Evolutionary conservation across 2,329 filamentous ascomycete species (phyloP).

Genomic region (Neofusicoccum sp.): DNA sequence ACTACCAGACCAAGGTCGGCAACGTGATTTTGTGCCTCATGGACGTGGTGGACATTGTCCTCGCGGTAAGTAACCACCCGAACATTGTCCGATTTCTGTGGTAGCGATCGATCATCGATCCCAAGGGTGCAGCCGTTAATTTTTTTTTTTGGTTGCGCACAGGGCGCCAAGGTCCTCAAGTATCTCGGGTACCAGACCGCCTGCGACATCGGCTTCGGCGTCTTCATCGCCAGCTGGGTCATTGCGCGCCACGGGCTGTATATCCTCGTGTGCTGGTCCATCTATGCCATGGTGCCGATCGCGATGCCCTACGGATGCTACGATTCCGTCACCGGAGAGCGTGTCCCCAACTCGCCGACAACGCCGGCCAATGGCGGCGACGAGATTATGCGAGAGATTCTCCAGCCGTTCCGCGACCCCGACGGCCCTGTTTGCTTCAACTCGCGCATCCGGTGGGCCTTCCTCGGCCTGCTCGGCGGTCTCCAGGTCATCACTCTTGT

Average conservation of each 20-base stretch:
- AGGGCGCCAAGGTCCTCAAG: slow-evolving; percentile 84
- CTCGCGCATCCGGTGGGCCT: slow-evolving; percentile 70
- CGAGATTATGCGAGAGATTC: slow-evolving; percentile 58
- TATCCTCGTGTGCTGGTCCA: slow-evolving; percentile 77
- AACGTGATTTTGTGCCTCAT: slow-evolving; percentile 89
- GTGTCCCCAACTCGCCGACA: neutral
- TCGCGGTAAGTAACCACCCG: slow-evolving; percentile 67
- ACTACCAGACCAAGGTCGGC: slow-evolving; percentile 83
- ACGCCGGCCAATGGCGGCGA: slow-evolving; percentile 38
- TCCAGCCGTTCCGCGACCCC: slow-evolving; percentile 73
- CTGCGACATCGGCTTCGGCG: slow-evolving; percentile 81
- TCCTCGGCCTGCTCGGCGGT: slow-evolving; percentile 74
- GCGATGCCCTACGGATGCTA: slow-evolving; percentile 74
- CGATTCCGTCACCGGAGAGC: slow-evolving; percentile 43
- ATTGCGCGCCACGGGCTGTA: slow-evolving; percentile 81
- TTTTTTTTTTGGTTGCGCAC: neutral
- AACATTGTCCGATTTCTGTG: neutral
- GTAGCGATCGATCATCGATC: neutral
- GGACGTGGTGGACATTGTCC: slow-evolving; percentile 87
- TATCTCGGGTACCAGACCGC: slow-evolving; percentile 75
- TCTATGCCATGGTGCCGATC: slow-evolving; percentile 66
- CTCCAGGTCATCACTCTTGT: slow-evolving; percentile 79
- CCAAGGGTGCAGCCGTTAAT: slow-evolving; percentile 4
- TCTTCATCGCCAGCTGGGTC: slow-evolving; percentile 88
- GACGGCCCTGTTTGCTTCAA: slow-evolving; percentile 81